Evolutionary conservation across 352 stramenopile species (phyloP), one percentile per base, ranked within the genome.

Genomic region (Phytopythium vexans): DNA sequence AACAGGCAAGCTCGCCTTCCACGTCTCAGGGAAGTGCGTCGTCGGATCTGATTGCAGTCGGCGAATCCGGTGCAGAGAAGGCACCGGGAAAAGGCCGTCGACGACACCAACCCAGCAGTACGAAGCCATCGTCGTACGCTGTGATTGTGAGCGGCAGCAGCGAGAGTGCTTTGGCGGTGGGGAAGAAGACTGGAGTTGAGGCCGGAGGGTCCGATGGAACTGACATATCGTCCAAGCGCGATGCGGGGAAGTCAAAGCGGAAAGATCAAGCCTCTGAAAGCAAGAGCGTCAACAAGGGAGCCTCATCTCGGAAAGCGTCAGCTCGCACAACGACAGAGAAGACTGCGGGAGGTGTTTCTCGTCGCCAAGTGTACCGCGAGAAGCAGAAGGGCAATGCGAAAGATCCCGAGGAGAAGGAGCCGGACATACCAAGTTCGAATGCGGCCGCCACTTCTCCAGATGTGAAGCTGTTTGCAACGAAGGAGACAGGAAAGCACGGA

Each of bases 351-450:
- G 52, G 49, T 27, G 3, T 31, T 16, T 49, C 63, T 7, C 70
- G 71, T 37, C 77, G 77, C 6, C 77, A 85, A 49, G 56, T 86
- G 14, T 87, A 86, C 56, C 78, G 81, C 7, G 74, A 91, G 52
- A 91, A 88, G 52, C 59, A 70, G 6, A 66, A 68, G 53, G 47
- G 66, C 21, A 35, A 10, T 11, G 15, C 38, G 15, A 58, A 70
- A 36, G 63, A 66, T 37, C 15, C 44, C 31, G 60, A 50, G 15
- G 39, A 53, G 10, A 27, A 36, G 9, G 12, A 12, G 11, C 15
- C 15, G 8, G 47, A 53, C 5, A 21, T 15, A 16, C 31, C 11
- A 27, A 1, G 14, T 31, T n/a, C 32, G 10, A 10, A 8, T 6
- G 3, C 10, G 43, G 14, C 6, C 36, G n/a, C n/a, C 6, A 14